Base-by-base conservation (phyloP, 1,139 yeast species). In the Debaryomyces sp. region DNA sequence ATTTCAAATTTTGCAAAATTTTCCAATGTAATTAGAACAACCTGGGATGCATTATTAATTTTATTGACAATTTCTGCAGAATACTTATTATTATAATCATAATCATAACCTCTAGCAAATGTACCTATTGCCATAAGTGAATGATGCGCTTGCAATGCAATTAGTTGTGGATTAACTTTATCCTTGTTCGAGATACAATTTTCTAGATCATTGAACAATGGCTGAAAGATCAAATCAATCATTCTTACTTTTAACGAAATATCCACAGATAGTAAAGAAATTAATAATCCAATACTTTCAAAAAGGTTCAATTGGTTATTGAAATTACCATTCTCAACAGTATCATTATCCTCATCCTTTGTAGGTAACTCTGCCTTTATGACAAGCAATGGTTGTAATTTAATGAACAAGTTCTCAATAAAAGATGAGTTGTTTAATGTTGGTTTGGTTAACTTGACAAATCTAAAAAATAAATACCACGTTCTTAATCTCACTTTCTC, bases 391-490 rank as follows among this genome's bases (percentile, higher is more conserved):
- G 81, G 75, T 56, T 68, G 74, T 33, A 80, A 51, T 51, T 73
- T 59, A 61, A 70, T 50, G 63, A 75, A 59, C 70, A 83, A 49
- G 63, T 63, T 61, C 45, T 63, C 75, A 33, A 73, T 62, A 35
- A 71, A 66, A 7, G 60, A 52, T 44, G 62, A 68, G 40, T 62
- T 56, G 38, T 49, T 70, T 47, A 81, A 71, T 17, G 59, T 57
- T 27, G 92, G 90, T 61, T 85, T 87, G 2, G 94, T 85, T 43
- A 86, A 71, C 63, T 88, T 90, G 57, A 92, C 78, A 60, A 91
- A 89, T 62, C 96, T 81, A 61, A 86, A 86, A 57, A 94, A 89
- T 54, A 92, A 73, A 64, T 90, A 94, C 97, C 99, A 94, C 45
- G 95, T 79, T 65, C 98, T 83, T 50, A 84, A 77, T 59, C 92